Evolutionary conservation across 2,329 filamentous ascomycete genomes (phyloP), one percentile per base, ranked within the genome.

Genomic region (Ophiostoma himal-ulmi): DNA sequence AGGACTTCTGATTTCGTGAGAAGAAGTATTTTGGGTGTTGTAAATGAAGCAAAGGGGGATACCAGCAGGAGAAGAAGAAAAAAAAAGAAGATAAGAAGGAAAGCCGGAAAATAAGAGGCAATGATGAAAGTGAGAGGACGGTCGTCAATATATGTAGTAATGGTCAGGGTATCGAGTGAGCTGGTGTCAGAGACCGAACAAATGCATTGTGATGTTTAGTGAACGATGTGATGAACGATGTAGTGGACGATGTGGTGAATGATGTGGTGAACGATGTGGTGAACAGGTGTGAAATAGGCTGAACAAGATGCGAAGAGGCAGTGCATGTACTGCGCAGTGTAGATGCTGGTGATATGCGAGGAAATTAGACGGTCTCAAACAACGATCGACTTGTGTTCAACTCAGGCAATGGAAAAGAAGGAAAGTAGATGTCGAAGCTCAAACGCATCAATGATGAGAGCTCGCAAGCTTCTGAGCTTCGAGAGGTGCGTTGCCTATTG

Each of bases 121-220:
- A 57, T 22, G 22, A 10, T 30, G 5, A 62, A 26, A 67, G 57
- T 67, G 66, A 67, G 64, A 67, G 64, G 34, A 36, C 11, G n/a
- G 52, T 34, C 30, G 54, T 62, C 26, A 41, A 54, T 30, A 65
- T 48, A 67, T 62, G 57, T 22, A 26, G 11, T 22, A 34, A 62
- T 14, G 26, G 26, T 26, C 52, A 48, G 26, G 34, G 57, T 30
- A 34, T 62, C 30, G n/a, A n/a, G 36, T 37, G 62, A 65, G 17
- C 62, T 37, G 17, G 36, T 65, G 22, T 62, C 11, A 62, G 22
- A 62, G 57, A 62, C 4, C 22, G 57, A 62, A 62, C 57, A 36
- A 65, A 39, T 39, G 36, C 62, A 41, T 65, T 37, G 34, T 65
- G 34, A 36, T 65, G 34, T 65, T 30, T 3, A n/a, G 26, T 34